Base-by-base conservation (phyloP, 345 rosid genomes). In the Corchorus capsularis region DNA sequence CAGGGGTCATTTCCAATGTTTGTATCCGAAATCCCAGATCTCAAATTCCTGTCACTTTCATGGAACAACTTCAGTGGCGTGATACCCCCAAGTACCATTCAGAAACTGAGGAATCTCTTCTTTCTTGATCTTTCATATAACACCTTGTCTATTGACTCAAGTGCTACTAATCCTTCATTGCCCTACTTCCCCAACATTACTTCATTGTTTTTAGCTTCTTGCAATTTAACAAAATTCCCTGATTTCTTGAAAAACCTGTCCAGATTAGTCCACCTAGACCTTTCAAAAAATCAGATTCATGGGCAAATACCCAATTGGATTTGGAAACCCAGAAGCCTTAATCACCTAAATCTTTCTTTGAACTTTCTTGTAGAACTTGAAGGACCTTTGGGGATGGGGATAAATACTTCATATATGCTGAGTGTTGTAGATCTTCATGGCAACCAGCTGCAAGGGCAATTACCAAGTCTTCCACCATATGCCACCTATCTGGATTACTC, bases 251-350 rank as follows among this genome's bases (percentile, higher is more conserved):
- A 69, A 15, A 73, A 49, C 61, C 90, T 83, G 41, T 19, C 53
- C 20, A 67, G 0, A 4, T 32, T 91, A 5, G 0, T 0, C 7
- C 0, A 0, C 20, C 69, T 91, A 15, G 91, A 91, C 72, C 90
- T 89, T 69, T 87, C 93, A 4, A 6, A 17, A 10, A 91, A 91
- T 76, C 27, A 37, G 0, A 89, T 91, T 41, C 16, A 2, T 16
- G 86, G 88, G 39, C 0, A 6, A 34, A 63, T 89, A 15, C 91
- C 90, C 0, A 11, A 11, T 4, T 91, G 95, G 95, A 73, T 91
- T 39, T 82, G 87, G 84, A 0, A 2, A 57, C 19, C 76, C 2
- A 43, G 64, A 22, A 0, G 0, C 32, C 86, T 86, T 14, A 0
- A 0, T 0, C 0, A 22, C 65, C 57, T 79, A 7, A 79, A 76